Conservation (phyloP, 2,329 filamentous ascomycete species). For the Trichoderma sp. region DNA sequence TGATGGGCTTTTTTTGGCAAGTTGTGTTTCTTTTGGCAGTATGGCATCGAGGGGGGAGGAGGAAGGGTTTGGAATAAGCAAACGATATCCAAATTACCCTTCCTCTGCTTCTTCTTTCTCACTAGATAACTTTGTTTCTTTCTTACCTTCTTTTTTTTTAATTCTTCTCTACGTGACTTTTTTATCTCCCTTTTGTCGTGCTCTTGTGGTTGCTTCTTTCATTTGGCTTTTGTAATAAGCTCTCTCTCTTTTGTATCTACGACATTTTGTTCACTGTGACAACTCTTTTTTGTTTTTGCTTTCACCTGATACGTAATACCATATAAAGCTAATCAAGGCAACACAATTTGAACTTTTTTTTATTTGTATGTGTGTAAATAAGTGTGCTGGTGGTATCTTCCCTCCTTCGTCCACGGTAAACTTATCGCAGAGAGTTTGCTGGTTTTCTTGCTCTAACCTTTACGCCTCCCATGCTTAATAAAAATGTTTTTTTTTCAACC, state of each 20-base stretch:
- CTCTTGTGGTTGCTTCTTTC: not conserved
- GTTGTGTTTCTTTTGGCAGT: not conserved
- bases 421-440: not conserved
- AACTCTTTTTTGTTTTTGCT: not conserved
- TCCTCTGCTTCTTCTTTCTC: not conserved
- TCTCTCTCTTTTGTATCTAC: not conserved
- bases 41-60: not conserved
- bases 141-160: not conserved
- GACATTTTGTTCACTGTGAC: not conserved
- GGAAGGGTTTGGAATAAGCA: not conserved
- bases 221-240: not conserved
- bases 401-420: not conserved
- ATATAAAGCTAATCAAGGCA: not conserved
- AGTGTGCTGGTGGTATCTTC: slow-evolving; percentile 2
- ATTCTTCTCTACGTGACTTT: not conserved
- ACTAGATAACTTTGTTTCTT: not conserved
- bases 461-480: slow-evolving; percentile 13
- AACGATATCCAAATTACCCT: not conserved
- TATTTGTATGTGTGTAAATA: not conserved
- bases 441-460: slow-evolving; percentile 5
- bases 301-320: not conserved
- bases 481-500: not conserved
- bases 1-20: too few species aligned
- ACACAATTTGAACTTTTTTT: not conserved
- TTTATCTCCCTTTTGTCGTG: not conserved